phyloP scores from a whole-genome alignment of 1,139 yeast genomes.

The Blastobotrys proliferans region DNA sequence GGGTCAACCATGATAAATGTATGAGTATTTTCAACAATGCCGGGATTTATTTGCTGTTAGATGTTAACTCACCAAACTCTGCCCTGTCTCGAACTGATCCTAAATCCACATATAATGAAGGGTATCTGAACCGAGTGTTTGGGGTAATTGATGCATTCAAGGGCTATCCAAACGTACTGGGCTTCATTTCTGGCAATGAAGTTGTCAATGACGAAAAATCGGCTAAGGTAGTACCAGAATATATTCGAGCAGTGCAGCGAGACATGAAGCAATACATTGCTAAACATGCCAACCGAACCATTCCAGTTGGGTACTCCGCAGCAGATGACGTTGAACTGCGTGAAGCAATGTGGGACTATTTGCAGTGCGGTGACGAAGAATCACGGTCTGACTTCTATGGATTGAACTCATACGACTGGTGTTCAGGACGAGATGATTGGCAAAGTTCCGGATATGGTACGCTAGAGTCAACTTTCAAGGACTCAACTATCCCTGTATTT shows the following conservation, averaged over 20 bases:
- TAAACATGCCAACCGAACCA: conserved; percentile 60
- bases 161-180: conserved; percentile 76
- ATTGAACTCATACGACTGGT: conserved; percentile 88
- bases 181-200: conserved; percentile 94
- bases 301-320: conserved; percentile 92
- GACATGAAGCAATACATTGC: conserved; percentile 82
- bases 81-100: conserved; percentile 77
- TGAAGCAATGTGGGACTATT: conserved; percentile 71
- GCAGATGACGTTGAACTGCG: conserved; percentile 76
- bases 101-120: conserved; percentile 58
- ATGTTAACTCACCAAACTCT: conserved; percentile 75
- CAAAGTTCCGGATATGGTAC: conserved; percentile 63
- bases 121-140: conserved; percentile 70
- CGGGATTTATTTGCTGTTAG: conserved; percentile 82
- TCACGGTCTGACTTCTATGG: conserved; percentile 85
- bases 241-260: conserved; percentile 85
- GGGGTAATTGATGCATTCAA: conserved; percentile 78
- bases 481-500: conserved; percentile 73
- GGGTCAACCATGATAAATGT: conserved; percentile 77
- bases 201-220: conserved; percentile 77
- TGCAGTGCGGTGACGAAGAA: conserved; percentile 59
- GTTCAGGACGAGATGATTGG: conserved; percentile 63
- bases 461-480: conserved; percentile 58
- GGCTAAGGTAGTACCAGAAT: conserved; percentile 54
- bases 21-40: conserved; percentile 83